phyloP scores from a whole-genome alignment of 768 basidiomycete genomes.

The Cyathus striatus region DNA sequence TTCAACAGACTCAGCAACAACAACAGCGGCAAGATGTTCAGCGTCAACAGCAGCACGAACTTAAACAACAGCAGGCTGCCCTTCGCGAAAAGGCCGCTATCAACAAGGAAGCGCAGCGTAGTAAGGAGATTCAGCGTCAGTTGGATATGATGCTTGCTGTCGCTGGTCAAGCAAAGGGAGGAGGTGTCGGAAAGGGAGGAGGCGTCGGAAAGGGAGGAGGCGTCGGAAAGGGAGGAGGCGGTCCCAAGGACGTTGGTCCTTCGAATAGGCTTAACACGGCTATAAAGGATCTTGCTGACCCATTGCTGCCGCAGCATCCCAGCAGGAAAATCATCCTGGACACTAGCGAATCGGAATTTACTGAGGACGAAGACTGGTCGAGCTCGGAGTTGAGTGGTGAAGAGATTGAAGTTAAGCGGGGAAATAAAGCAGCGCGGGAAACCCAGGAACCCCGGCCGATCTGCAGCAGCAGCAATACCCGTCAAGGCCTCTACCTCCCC shows the following conservation, averaged over 20 bases:
- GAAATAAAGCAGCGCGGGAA: background rate
- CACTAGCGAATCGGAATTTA: conserved; percentile 51
- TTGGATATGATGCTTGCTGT: too few species aligned
- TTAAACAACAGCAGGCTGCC: too few species aligned
- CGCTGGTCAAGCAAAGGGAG: too few species aligned
- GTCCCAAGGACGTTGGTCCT: background rate
- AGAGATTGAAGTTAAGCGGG: conserved; percentile 5
- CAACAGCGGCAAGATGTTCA: too few species aligned
- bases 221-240: background rate
- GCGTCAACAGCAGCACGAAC: too few species aligned
- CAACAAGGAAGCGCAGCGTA: too few species aligned
- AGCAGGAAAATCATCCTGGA: conserved; percentile 42
- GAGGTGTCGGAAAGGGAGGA: background rate
- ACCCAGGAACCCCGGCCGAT: conserved; percentile 7
- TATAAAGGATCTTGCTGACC: conserved; percentile 14
- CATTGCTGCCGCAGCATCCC: conserved; percentile 23
- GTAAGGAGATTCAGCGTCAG: too few species aligned
- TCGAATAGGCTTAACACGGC: background rate
- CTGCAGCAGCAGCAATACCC: conserved; percentile 14
- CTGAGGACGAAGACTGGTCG: conserved; percentile 53
- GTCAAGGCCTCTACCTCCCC: background rate
- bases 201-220: background rate
- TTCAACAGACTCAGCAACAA: too few species aligned
- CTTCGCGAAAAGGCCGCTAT: too few species aligned
- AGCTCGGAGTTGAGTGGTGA: conserved; percentile 49